Base-by-base conservation (phyloP, 352 stramenopile species). In the Phytophthora tubulina region DNA sequence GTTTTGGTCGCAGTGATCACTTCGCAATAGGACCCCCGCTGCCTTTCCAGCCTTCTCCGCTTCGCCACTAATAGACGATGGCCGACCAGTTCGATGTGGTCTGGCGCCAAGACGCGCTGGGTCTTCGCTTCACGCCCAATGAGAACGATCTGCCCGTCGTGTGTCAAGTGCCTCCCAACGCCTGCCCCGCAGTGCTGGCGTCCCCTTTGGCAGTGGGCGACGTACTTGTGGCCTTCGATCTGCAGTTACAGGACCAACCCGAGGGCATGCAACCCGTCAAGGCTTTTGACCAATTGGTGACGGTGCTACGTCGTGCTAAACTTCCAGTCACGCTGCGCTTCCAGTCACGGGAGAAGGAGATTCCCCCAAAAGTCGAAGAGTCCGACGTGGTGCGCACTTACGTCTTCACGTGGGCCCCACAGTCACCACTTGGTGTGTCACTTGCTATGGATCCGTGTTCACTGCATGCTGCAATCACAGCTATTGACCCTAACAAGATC, bases 371-470 rank as follows among this genome's bases (percentile, higher is more conserved):
- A 30, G 67, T 92, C 10, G 59, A 73, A n/a, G 69, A 76, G 32
- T 72, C 76, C 13, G 78, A 88, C 49, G 71, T 86, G 33, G 72
- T 62, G 21, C 62, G 57, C 54, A 84, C 49, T 11, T 92, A 91
- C 75, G 80, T 72, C 49, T 90, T 92, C 63, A 74, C 62, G 52
- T 94, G 86, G 86, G 68, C 73, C 3, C 50, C 78, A 7, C 63
- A 82, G 60, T 63, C 73, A 42, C 73, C 86, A 0, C 72, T 95
- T 10, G 88, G 88, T 39, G 78, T 95, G 39, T 93, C 88, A 15
- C 72, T 95, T 15, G 85, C 85, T 3, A 93, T 93, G 84, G 86
- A 95, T 53, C 88, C 88, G 60, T 92, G 84, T 52, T 80, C 86
- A 21, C 61, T 95, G 13, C 82, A 93, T 70, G 85, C 86, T 6